Evolutionary conservation across 1,139 yeast genomes (phyloP).

Genomic region (Meyerozyma carpophila): DNA sequence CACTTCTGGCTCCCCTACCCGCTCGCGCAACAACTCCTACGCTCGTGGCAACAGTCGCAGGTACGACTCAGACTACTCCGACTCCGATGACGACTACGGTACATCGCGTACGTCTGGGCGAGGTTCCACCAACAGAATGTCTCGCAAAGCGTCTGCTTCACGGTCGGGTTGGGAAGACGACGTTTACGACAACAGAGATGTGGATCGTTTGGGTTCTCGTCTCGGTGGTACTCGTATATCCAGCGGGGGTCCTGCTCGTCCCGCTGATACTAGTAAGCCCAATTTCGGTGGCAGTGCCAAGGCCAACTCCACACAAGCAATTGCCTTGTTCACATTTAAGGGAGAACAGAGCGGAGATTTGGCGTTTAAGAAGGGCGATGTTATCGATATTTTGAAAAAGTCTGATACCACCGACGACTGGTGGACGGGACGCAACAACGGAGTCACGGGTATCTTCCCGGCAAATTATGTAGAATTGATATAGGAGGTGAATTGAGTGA

Average conservation of each 20-base stretch:
- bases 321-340: conserved; percentile 80
- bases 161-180: conserved; percentile 77
- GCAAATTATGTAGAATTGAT: conserved; percentile 92
- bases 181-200: conserved; percentile 53
- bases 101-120: conserved; percentile 7
- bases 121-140: conserved; percentile 9
- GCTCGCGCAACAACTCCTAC: conserved; percentile 6
- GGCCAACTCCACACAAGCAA: conserved; percentile 66
- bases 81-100: conserved; percentile 33
- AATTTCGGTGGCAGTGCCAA: conserved; percentile 36
- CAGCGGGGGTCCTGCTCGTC: conserved; percentile 30
- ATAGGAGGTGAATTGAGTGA: conserved; percentile 15
- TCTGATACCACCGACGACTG: conserved; percentile 89
- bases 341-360: conserved; percentile 92
- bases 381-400: conserved; percentile 80
- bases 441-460: conserved; percentile 88
- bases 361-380: conserved; percentile 90
- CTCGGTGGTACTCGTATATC: conserved; percentile 27
- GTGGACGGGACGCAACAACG: conserved; percentile 95
- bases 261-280: conserved; percentile 48
- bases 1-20: conserved; percentile 27
- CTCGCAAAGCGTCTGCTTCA: conserved; percentile 6
- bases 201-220: conserved; percentile 29
- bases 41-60: conserved; percentile 16
- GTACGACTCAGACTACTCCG: conserved; percentile 11